Evolutionary conservation across 225 moss, liverwort and hornwort species (phyloP), one percentile per base, ranked within the genome.

Genomic region (Rhytidiadelphus loreus): DNA sequence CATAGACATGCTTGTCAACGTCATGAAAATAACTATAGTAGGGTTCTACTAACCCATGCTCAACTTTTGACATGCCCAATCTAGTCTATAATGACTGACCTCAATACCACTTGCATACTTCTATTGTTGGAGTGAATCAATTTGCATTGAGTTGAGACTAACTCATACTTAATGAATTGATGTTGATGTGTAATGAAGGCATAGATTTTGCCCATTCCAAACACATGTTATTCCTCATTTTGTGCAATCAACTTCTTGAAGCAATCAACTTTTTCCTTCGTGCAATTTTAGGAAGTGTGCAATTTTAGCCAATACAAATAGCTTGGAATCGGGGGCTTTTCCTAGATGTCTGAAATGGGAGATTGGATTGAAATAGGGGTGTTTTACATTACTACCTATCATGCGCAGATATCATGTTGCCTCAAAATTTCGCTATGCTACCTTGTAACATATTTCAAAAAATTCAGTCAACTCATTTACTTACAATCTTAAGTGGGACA

Each of bases 1-100:
- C 0, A 0, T 23, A 69, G 14, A 69, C 14, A 39, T 69, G 14
- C 8, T 4, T 39, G 4, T 68, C 12, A 68, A 12, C 0, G 2
- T 21, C 29, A 66, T 1, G 4, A 39, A n/a, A 69, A 39, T 24
- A 39, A 41, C 24, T 14, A 69, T n/a, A 22, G 13, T 22, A 68
- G 69, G 39, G 13, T 4, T 68, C 7, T 22, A n/a, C 7, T 23
- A 68, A 39, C 4, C 22, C 20, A 65, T 68, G 12, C 0, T 6
- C n/a, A 35, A 35, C 19, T 64, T 18, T 5, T 18, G 5, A 18
- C n/a, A 66, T n/a, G n/a, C 0, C 12, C 22, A 70, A 70, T 69
- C 8, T 4, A 69, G 0, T 69, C 69, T 2, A 41, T 8, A 25
- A 14, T 41, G 41, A 25, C 14, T 41, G 41, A 8, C 5, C 1